Base-by-base conservation (phyloP, 768 basidiomycete genomes). In the Lactarius tabidus region DNA sequence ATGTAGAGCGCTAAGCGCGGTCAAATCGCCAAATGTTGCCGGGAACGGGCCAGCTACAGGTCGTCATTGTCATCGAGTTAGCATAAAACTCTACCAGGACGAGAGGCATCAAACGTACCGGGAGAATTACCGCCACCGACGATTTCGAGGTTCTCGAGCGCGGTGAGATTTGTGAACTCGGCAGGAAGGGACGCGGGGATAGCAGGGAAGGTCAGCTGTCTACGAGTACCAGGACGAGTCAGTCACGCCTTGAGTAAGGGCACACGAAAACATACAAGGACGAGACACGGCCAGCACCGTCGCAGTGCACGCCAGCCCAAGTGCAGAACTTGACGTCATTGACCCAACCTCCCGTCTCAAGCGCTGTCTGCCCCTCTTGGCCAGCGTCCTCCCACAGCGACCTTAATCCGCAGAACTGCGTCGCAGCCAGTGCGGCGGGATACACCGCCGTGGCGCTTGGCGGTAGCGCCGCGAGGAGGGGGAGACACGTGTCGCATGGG, bases 341-440 rank as follows among this genome's bases (percentile, higher is more conserved):
- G 55, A 76, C 74, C 82, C 82, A 84, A 7, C 77, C 78, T 2
- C 76, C 77, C 26, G 77, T 78, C 56, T 76, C 74, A 10, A 84
- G 75, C 1, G 70, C 72, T 1, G 74, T 69, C 69, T 81, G 81
- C 1, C 78, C 79, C 59, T 73, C 70, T 18, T 72, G 66, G 18
- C 75, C 71, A 12, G 79, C 71, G 2, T 74, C 75, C 57, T 79
- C 78, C 67, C 78, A 82, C 66, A 84, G 69, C 14, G 79, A 74
- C 7, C 79, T 74, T 36, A 83, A 74, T 15, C 81, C 74, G 63
- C 82, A 84, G 65, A 84, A 84, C 67, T 84, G 82, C 1, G 80
- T 59, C 6, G 78, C 78, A 36, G 77, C 76, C 23, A 74, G 55
- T 57, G 79, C 75, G 29, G 74, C 72, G 9, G 74, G 68, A 62